A percentile compares a stretch with the other conserved stretches of the same genome.
phyloP scores from a whole-genome alignment of 441 rosid genomes.

The Dalechampia spathulata region DNA sequence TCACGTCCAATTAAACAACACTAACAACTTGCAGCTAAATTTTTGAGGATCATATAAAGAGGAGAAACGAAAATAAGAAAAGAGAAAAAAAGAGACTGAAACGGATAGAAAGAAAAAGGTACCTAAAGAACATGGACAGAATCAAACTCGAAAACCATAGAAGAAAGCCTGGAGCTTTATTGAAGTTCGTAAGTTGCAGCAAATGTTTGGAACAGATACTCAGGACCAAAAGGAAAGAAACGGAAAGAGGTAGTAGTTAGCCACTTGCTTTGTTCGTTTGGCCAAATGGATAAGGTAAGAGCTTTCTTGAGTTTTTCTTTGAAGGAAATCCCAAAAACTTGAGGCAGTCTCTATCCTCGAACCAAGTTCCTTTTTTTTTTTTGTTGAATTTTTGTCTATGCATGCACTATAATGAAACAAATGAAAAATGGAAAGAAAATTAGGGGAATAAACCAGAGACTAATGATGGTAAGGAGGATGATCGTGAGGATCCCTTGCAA shows the following conservation, averaged over 20 bases:
- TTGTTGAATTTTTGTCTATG: no score
- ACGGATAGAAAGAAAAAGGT: constrained; percentile 8
- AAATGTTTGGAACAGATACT: constrained; percentile 27
- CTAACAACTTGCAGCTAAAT: background rate
- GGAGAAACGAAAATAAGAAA: background rate
- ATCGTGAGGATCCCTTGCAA: constrained; percentile 36
- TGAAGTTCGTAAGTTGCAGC: constrained; percentile 22
- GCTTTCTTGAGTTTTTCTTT: no score
- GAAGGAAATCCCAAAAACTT: no score
- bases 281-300: no score
- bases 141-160: constrained; percentile 4
- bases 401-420: no score
- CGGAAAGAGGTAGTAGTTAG: constrained; percentile 13
- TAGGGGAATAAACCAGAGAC: background rate
- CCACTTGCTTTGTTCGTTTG: constrained; percentile 27
- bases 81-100: no score
- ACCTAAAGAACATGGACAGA: constrained; percentile 16
- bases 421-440: no score
- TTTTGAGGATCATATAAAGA: constrained; percentile 10
- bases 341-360: no score
- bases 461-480: constrained; percentile 8
- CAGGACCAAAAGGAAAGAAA: constrained; percentile 26
- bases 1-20: no score
- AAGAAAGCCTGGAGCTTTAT: constrained; percentile 1
- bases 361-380: no score